These are phyloP conservation scores for Lachnellula subtilissima DNA, from an alignment of 2,329 filamentous ascomycete genomes.

Conservation along the genomic window DNA sequence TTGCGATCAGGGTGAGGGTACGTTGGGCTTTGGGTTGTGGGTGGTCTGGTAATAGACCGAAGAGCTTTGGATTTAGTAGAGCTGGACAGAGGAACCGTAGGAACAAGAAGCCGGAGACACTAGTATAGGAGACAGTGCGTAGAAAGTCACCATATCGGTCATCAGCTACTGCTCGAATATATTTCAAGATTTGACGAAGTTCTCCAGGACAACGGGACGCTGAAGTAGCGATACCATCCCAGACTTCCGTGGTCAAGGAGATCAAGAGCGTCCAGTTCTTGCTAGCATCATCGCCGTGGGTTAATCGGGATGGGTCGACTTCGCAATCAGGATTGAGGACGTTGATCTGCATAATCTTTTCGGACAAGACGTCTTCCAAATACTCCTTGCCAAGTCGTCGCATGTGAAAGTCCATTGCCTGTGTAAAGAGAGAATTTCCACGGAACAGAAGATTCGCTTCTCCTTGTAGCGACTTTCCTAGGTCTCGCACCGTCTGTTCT, in stretches of 20 bases:
- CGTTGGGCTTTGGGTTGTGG: conserved; percentile 78
- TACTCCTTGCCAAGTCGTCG: conserved; percentile 89
- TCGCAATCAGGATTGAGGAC: conserved; percentile 89
- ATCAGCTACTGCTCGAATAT: conserved; percentile 86
- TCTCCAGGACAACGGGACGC: conserved; percentile 72
- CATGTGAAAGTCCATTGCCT: conserved; percentile 94
- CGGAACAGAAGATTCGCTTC: conserved; percentile 95
- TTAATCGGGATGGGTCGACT: conserved; percentile 81
- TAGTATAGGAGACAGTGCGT: conserved; percentile 84
- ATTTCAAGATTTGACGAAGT: conserved; percentile 79
- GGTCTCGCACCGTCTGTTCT: conserved; percentile 68
- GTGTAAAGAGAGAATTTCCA: conserved; percentile 89
- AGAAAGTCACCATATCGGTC: conserved; percentile 92
- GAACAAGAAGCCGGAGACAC: conserved; percentile 91
- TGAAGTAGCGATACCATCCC: conserved; percentile 77
- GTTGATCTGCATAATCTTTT: conserved; percentile 84
- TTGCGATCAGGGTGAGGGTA: conserved; percentile 86
- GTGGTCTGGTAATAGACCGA: conserved; percentile 77
- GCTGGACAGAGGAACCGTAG: conserved; percentile 93
- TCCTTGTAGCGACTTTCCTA: conserved; percentile 72
- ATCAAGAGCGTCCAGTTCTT: conserved; percentile 80
- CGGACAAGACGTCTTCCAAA: conserved; percentile 77
- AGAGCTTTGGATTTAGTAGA: conserved; percentile 92
- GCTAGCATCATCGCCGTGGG: conserved; percentile 63
- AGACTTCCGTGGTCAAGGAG: conserved; percentile 73